Percentiles rank a stretch among this genome's conserved stretches.
Evolutionary conservation across 2,329 filamentous ascomycete genomes (phyloP).

Genomic region (Hymenoscyphus linearis): DNA sequence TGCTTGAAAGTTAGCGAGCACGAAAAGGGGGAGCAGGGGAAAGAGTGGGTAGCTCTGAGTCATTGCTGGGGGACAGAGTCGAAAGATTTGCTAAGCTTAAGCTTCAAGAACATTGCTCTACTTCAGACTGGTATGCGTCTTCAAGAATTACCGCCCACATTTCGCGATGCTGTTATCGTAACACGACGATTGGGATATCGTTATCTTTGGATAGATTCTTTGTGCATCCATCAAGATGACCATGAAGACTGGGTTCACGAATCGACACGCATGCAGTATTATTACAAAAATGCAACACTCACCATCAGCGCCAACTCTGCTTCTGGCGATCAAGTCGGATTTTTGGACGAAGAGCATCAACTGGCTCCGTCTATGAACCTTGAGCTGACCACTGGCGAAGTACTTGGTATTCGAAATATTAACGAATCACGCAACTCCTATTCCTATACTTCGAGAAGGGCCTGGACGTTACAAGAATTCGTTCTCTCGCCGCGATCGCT

Average conservation of each 20-base stretch:
- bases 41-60: not conserved
- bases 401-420: too few relatives aligned
- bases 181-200: constrained; percentile 4
- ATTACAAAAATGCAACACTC: not conserved
- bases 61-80: constrained; percentile 2
- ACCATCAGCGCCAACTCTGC: not conserved
- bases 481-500: not conserved
- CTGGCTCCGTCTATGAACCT: too few relatives aligned
- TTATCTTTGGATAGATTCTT: constrained; percentile 4
- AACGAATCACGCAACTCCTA: too few relatives aligned
- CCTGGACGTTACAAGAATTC: not conserved
- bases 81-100: not conserved
- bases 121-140: not conserved
- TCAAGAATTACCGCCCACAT: not conserved
- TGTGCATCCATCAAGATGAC: not conserved
- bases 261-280: not conserved
- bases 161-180: constrained; percentile 6
- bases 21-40: not conserved
- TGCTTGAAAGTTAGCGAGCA: not conserved
- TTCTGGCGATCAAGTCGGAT: not conserved
- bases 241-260: not conserved
- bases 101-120: not conserved
- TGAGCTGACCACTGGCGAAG: too few relatives aligned
- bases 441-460: not conserved
- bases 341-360: not conserved